Conservation (phyloP, 331 rosid species). For the Rosa hybrid region DNA sequence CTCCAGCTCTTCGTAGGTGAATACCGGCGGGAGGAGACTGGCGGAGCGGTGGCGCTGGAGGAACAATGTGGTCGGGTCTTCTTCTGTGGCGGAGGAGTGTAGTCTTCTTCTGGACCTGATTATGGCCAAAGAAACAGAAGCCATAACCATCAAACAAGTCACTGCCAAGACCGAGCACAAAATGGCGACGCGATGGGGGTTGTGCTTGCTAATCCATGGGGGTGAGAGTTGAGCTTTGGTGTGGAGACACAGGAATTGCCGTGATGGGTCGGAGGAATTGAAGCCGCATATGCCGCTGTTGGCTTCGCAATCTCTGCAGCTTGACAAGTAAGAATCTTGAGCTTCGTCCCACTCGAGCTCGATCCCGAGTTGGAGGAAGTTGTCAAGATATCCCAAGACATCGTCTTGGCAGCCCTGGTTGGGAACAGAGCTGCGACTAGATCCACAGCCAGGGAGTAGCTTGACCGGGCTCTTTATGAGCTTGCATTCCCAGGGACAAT, state of each 20-base stretch:
- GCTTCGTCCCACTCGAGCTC: constrained; percentile 72
- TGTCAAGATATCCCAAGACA: constrained; percentile 56
- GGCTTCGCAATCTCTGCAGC: constrained; percentile 52
- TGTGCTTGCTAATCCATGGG: constrained; percentile 42
- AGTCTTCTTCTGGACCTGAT: constrained; percentile 45
- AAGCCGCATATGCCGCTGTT: constrained; percentile 69
- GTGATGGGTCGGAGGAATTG: constrained; percentile 57
- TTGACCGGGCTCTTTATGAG: constrained; percentile 60
- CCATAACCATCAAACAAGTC: constrained; percentile 39
- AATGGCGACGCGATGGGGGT: constrained; percentile 37
- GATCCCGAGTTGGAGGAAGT: constrained; percentile 45
- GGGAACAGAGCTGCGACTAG: constrained; percentile 37
- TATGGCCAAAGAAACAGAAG: constrained; percentile 25
- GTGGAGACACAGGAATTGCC: constrained; percentile 54
- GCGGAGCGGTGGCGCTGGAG: constrained; percentile 76
- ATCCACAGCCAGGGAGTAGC: constrained; percentile 55
- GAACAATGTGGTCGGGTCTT: constrained; percentile 69
- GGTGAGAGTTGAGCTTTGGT: constrained; percentile 43
- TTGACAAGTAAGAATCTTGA: constrained; percentile 58
- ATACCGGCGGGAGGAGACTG: constrained; percentile 76
- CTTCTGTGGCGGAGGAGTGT: constrained; percentile 38
- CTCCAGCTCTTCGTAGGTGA: constrained; percentile 77
- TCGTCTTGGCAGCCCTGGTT: constrained; percentile 58
- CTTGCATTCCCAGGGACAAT: constrained; percentile 74
- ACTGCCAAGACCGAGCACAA: constrained; percentile 40